Conservation (phyloP, 2,329 filamentous ascomycete genomes). For the Penicillium sp. region DNA sequence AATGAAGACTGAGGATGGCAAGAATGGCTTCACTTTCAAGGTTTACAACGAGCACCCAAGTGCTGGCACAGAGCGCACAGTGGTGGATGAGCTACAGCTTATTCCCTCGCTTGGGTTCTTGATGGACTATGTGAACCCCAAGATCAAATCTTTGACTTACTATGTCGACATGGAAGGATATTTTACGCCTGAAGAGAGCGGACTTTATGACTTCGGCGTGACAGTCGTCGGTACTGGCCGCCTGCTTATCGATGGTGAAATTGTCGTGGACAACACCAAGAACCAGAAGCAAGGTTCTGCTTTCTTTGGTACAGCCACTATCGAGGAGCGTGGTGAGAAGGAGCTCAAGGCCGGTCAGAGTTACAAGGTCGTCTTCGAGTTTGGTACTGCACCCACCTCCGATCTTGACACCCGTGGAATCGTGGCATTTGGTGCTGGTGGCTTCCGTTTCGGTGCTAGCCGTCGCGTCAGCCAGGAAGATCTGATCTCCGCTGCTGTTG, state of each 20-base stretch:
- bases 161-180: slow-evolving; percentile 63
- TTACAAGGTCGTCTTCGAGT: slow-evolving; percentile 62
- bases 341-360: slow-evolving; percentile 59
- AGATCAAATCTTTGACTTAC: slow-evolving; percentile 55
- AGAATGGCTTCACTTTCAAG: slow-evolving; percentile 61
- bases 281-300: slow-evolving; percentile 63
- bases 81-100: slow-evolving; percentile 54
- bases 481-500: slow-evolving; percentile 66
- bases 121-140: slow-evolving; percentile 57
- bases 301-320: slow-evolving; percentile 65
- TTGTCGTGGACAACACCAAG: slow-evolving; percentile 66
- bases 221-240: slow-evolving; percentile 67
- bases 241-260: slow-evolving; percentile 61
- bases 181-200: slow-evolving; percentile 61
- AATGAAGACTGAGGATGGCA: slow-evolving; percentile 54
- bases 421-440: slow-evolving; percentile 58
- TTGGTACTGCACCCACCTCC: slow-evolving; percentile 59
- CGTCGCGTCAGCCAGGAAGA: slow-evolving; percentile 58
- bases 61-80: slow-evolving; percentile 46
- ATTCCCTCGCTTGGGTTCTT: slow-evolving; percentile 48
- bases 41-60: slow-evolving; percentile 61
- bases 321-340: slow-evolving; percentile 62
- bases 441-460: slow-evolving; percentile 62
- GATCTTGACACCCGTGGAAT: slow-evolving; percentile 53
- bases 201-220: slow-evolving; percentile 65